Percentiles rank a stretch among this genome's conserved stretches.
Evolutionary conservation across 257 asterid genomes (phyloP).

Genomic region (Perilla frutescens): DNA sequence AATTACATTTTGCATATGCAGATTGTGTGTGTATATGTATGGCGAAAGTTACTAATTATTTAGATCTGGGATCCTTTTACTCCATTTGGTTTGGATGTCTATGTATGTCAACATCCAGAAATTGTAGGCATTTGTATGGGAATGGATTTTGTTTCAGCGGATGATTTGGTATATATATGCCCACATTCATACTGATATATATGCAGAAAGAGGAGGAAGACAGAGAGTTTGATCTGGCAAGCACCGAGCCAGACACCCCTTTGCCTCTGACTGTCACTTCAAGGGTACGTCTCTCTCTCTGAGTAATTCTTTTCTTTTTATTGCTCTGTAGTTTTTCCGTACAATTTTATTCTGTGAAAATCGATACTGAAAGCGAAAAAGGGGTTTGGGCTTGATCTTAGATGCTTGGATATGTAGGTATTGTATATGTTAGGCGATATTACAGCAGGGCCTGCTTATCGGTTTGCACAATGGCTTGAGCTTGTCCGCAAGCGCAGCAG

Average conservation of each 20-base stretch:
- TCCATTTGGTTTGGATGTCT: slow-evolving; percentile 20
- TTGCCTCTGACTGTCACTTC: slow-evolving; percentile 97
- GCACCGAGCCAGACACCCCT: slow-evolving; percentile 73
- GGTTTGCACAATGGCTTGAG: slow-evolving; percentile 98
- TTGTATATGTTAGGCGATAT: slow-evolving; percentile 98
- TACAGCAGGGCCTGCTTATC: slow-evolving; percentile 88
- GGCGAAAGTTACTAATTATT: slow-evolving; percentile 23
- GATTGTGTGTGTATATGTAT: slow-evolving; percentile 10
- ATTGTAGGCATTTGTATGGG: slow-evolving; percentile 19
- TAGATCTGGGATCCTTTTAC: slow-evolving; percentile 46
- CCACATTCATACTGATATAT: slow-evolving; percentile 3
- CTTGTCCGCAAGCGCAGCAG: slow-evolving; percentile 96
- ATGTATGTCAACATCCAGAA: slow-evolving; percentile 8
- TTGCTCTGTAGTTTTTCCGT: not conserved
- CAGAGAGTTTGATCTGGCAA: slow-evolving; percentile 73
- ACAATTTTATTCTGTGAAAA: not conserved
- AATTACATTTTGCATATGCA: not conserved
- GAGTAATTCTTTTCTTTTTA: not conserved
- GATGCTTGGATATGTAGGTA: slow-evolving; percentile 60
- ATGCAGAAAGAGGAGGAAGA: slow-evolving; percentile 92
- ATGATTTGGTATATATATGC: slow-evolving; percentile 24
- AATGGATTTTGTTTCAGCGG: slow-evolving; percentile 6
- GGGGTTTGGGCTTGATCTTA: slow-evolving; percentile 6
- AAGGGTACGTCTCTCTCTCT: slow-evolving; percentile 56
- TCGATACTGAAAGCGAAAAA: slow-evolving; percentile 2